Evolutionary conservation across 1,284 basidiomycete genomes (phyloP), one percentile per base, ranked within the genome.

Genomic region (Tilletia horrida): DNA sequence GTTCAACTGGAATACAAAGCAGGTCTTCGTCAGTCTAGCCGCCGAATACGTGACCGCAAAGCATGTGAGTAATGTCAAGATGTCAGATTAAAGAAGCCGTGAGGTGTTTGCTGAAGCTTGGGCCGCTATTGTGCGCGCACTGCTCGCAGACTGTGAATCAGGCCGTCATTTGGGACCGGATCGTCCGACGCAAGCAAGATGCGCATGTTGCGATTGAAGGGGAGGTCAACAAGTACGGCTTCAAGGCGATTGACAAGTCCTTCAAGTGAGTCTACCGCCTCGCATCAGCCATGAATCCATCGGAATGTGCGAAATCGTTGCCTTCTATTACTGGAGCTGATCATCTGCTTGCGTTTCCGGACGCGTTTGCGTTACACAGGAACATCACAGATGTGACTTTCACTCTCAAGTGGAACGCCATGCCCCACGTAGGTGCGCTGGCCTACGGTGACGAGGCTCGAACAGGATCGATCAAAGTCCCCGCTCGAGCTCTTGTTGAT

Each of bases 1-100:
- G 21, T 95, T 94, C 83, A 86, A 92, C 81, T 95, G 92, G 91
- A 95, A 95, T 81, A 95, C 92, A 13, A 95, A 95, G 82, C 92
- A 95, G 80, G 81, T 95, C 18, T 94, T 95, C 79, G 82, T 94
- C 23, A 73, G 71, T 31, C 31, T 80, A 0, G 67, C 69, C 13
- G 77, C 75, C 1, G 57, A 68, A 1, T 81, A 78, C 57, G 62
- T 67, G 11, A 66, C 71, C 11, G 27, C 59, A 6, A 69, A 72
- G n/a, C 72, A 77, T 65, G 72, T 77, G 66, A 66, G 76, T 73
- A 6, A 23, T 21, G n/a, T 52, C 21, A 0, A 9, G 1, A 1
- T 27, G 2, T 13, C 4, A n/a, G 42, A 21, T 61, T 1, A 35
- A 52, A 3, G 21, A 27, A 11, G 35, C 35, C n/a, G n/a, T 40